Base-by-base conservation (phyloP, 768 basidiomycete species). In the Lactarius quietus region DNA sequence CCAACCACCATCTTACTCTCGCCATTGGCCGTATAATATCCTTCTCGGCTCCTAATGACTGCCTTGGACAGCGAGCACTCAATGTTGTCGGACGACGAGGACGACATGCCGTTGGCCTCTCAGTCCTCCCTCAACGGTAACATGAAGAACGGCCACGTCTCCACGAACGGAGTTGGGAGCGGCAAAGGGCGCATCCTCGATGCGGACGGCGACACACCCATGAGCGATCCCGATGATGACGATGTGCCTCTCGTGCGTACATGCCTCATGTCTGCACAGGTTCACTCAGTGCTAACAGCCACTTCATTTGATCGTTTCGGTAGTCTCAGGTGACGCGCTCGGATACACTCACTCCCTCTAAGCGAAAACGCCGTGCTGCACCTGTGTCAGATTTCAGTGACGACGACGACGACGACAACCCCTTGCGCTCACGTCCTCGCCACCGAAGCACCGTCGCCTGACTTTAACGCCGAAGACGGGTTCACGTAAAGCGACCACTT, bases 371-470 rank as follows among this genome's bases (percentile, higher is more conserved):
- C 28, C 63, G n/a, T 45, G 20, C 45, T 45, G 45, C 52, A 9
- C 43, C 63, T 52, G 28, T 54, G 20, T 59, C 79, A n/a, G 54
- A 62, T 29, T 73, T 77, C 31, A 80, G 81, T 65, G 79, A 83
- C 18, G 80, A 86, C 58, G 88, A 86, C 35, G 88, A 86, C 33
- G 88, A 86, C 66, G 89, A 90, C 54, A 88, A 68, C 89, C 91
- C 62, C 79, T 78, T 20, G 89, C 88, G 59, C 81, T 90, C 43
- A 86, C 89, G 57, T 88, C 89, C 31, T 89, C 90, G 43, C 89
- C 88, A 23, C 80, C 78, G 5, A 91, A 90, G 76, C 77, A 76
- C 62, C 63, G 72, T 20, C 73, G 73, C 29, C 75, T 81, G 51
- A 74, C 77, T 53, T 73, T 77, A 5, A 74, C 77, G n/a, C 71